Conservation (phyloP, 192 early-diverging fungal genomes). For the Spinellus fusiger region DNA sequence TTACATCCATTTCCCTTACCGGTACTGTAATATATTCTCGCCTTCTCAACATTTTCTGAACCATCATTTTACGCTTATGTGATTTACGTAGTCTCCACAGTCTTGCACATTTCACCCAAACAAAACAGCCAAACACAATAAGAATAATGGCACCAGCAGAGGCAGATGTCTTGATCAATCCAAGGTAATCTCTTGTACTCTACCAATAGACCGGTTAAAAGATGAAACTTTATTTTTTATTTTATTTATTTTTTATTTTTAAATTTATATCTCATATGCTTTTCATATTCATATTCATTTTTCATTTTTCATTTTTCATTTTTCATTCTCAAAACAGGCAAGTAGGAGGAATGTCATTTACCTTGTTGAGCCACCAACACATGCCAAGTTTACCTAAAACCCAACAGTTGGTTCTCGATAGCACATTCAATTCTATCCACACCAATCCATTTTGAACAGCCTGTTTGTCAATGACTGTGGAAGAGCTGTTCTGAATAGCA, state of each 20-base stretch:
- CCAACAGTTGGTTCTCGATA: conserved; percentile 15
- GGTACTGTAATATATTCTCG: conserved; percentile 29
- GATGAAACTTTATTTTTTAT: background rate
- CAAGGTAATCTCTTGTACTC: conserved; percentile 4
- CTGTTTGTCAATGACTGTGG: background rate
- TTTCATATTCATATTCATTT: no score
- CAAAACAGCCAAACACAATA: conserved; percentile 16
- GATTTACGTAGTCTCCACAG: conserved; percentile 18
- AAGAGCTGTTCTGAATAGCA: background rate
- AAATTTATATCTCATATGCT: background rate
- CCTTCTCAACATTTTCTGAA: conserved; percentile 9
- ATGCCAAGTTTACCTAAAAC: conserved; percentile 14
- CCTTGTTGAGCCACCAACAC: conserved; percentile 23
- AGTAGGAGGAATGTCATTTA: background rate
- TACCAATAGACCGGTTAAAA: background rate
- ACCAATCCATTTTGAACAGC: background rate
- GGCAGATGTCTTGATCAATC: conserved; percentile 18
- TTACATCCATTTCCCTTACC: conserved; percentile 1
- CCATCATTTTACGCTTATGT: conserved; percentile 15
- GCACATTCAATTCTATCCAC: conserved; percentile 23
- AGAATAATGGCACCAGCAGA: conserved; percentile 23
- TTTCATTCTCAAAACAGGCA: no score
- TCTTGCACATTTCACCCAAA: conserved; percentile 24
- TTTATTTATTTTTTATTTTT: background rate
- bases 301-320: no score